Evolutionary conservation across 148 eudicot species (phyloP).

Genomic region (Rheum nobile): DNA sequence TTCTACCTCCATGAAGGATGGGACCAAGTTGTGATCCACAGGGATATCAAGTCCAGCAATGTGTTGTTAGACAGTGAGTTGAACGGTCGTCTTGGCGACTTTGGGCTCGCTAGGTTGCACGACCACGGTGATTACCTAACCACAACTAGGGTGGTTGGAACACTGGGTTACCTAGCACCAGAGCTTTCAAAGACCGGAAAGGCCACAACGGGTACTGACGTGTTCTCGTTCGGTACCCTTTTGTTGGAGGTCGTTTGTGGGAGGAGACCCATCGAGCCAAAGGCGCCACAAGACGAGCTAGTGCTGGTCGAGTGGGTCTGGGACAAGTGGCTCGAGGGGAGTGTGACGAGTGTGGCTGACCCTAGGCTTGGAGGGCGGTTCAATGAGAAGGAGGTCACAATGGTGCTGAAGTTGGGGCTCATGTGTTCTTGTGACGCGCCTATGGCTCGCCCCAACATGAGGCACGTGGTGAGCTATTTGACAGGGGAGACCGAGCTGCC

Average conservation of each 20-base stretch:
- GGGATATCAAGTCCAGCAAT: conserved; percentile 59
- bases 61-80: conserved; percentile 46
- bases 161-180: conserved; percentile 52
- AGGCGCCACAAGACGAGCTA: conserved; percentile 19
- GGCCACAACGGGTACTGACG: conserved; percentile 41
- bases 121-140: conserved; percentile 40
- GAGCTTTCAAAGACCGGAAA: conserved; percentile 35
- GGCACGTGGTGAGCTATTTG: conserved; percentile 18
- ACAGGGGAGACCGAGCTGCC: conserved; percentile 7
- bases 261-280: conserved; percentile 27
- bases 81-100: conserved; percentile 49
- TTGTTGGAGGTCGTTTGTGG: conserved; percentile 39
- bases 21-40: conserved; percentile 46
- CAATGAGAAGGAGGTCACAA: conserved; percentile 14
- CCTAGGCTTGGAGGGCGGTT: conserved; percentile 21
- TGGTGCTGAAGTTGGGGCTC: conserved; percentile 31
- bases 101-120: conserved; percentile 51
- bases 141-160: conserved; percentile 47
- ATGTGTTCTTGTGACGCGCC: conserved; percentile 23
- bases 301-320: conserved; percentile 26
- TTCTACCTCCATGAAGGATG: conserved; percentile 44
- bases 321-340: conserved; percentile 15
- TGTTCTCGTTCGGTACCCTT: conserved; percentile 37
- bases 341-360: conserved; percentile 19
- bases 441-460: conserved; percentile 26